Base-by-base conservation (phyloP, 2,329 filamentous ascomycete species). In the Pseudogymnoascus sp. region DNA sequence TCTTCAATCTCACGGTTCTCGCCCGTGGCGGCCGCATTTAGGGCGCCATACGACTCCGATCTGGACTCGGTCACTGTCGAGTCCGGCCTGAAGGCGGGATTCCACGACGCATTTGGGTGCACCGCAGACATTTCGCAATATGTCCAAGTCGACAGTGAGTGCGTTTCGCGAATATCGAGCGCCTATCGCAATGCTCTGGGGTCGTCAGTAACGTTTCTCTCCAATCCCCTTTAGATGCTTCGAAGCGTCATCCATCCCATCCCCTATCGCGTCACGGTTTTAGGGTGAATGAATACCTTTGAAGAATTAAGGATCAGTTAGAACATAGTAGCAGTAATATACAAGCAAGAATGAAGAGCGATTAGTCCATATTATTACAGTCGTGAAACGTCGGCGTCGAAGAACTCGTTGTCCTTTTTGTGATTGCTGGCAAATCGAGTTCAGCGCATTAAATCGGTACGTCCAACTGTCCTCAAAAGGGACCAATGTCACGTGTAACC, bases 21-120 rank as follows among this genome's bases (percentile, higher is more conserved):
- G 6, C 25, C 30, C 20, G 47, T 20, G 28, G 28, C 18, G 59
- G 35, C 58, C 53, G 61, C 43, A 3, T 47, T 22, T 22, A 50
- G 18, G 38, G 62, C 20, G 30, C 62, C 57, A 15, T 22, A 41
- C 9, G 63, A 18, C 28, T 66, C 61, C 41, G 62, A 30, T 38
- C 62, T 60, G 47, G 65, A 62, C 63, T 63, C 38, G 33, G 68
- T 66, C 57, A 68, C 66, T 39, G 63, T 61, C 61, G 72, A 69
- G 67, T 81, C 75, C 63, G 80, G 79, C 78, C 78, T 79, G 68
- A 77, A 72, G 57, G 80, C 79, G 61, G 79, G 79, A 72, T 82
- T 74, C 79, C 79, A 81, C 62, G 77, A 74, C 64, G 76, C 72
- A 66, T 70, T 73, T 47, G 75, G 70, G 64, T 73, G 72, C 70